Evolutionary conservation across 495 filamentous ascomycete species (phyloP).

Genomic region (Neurospora sp.): DNA sequence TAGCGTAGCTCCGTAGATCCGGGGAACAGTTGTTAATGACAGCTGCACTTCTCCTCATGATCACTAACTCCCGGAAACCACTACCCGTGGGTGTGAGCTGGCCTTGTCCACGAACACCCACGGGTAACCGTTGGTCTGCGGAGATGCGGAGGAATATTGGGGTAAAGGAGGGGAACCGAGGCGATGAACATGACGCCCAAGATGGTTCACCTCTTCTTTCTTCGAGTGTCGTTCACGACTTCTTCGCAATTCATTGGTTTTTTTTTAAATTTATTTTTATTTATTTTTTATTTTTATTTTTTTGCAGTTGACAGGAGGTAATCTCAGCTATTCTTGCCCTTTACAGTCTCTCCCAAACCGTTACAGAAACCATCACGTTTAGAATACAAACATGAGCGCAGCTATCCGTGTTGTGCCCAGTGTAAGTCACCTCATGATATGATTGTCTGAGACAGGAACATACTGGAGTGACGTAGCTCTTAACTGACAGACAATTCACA

Average conservation of each 20-base stretch:
- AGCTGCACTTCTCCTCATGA: background rate
- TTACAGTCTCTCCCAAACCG: background rate
- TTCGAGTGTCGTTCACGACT: background rate
- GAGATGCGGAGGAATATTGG: background rate
- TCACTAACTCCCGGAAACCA: background rate
- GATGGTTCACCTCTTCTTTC: background rate
- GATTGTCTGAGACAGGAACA: background rate
- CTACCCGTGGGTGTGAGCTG: background rate
- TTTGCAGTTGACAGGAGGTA: background rate
- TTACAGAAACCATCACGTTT: background rate
- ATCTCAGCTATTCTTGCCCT: background rate
- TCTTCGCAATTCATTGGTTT: background rate
- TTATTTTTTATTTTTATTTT: too few relatives aligned
- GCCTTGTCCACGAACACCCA: too few relatives aligned
- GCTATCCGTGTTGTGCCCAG: slow-evolving; percentile 49
- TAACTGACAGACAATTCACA: slow-evolving; percentile 21
- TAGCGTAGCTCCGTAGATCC: background rate
- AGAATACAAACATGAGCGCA: slow-evolving; percentile 28
- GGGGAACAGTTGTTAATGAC: background rate
- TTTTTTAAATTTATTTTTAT: too few relatives aligned
- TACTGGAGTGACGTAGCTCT: background rate
- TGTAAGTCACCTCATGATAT: slow-evolving; percentile 20
- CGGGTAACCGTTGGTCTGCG: background rate
- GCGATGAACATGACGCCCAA: background rate
- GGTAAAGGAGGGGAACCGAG: background rate